Evolutionary conservation across 2,329 filamentous ascomycete genomes (phyloP).

Genomic region (Curvularia verruculosa): DNA sequence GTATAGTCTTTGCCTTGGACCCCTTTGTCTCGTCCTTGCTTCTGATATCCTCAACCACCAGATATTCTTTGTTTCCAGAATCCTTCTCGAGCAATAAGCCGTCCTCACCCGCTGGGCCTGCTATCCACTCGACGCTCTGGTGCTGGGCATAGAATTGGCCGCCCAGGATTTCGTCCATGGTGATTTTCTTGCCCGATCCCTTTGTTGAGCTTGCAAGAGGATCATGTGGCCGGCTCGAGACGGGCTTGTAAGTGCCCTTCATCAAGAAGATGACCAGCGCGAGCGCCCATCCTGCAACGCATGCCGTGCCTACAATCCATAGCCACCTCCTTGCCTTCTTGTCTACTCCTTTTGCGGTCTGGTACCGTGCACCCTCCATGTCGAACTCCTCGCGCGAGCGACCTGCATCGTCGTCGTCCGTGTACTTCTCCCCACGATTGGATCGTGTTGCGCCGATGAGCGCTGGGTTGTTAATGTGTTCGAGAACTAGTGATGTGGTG

Average conservation of each 20-base stretch:
- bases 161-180: constrained; percentile 70
- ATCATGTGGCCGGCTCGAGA: constrained; percentile 69
- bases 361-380: constrained; percentile 57
- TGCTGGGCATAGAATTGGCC: constrained; percentile 69
- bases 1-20: constrained; percentile 63
- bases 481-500: constrained; percentile 81
- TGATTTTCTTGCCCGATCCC: constrained; percentile 74
- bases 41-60: constrained; percentile 87
- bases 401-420: constrained; percentile 48
- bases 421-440: constrained; percentile 46
- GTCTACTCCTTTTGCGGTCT: constrained; percentile 63
- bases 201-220: constrained; percentile 67
- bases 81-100: constrained; percentile 80
- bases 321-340: constrained; percentile 67
- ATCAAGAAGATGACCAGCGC: constrained; percentile 71
- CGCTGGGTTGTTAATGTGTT: constrained; percentile 69
- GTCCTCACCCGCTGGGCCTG: constrained; percentile 76
- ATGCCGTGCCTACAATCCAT: constrained; percentile 65
- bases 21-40: constrained; percentile 52
- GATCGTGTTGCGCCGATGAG: constrained; percentile 37
- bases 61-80: constrained; percentile 66
- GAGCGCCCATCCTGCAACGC: constrained; percentile 70
- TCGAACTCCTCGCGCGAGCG: constrained; percentile 59
- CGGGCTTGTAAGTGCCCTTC: constrained; percentile 69
- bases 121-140: constrained; percentile 77